Evolutionary conservation across 2,329 filamentous ascomycete species (phyloP).

Genomic region (Alternaria solani): DNA sequence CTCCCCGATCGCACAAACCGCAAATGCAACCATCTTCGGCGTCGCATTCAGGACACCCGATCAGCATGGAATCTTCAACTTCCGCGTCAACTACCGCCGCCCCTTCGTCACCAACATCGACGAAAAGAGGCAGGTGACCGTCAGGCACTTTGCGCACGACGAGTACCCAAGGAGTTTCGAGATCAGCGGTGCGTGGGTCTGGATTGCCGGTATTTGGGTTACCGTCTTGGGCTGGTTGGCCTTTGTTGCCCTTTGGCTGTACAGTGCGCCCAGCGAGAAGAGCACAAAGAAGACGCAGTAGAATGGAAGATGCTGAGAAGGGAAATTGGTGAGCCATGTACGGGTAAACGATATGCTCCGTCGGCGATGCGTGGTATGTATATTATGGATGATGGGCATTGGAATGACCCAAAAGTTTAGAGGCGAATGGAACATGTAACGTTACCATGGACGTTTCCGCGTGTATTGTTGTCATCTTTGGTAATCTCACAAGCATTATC

Average conservation of each 20-base stretch:
- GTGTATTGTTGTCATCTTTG: no score
- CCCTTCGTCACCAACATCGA: slow-evolving; percentile 89
- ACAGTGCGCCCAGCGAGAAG: slow-evolving; percentile 67
- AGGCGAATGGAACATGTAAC: slow-evolving; percentile 7
- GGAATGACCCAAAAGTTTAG: slow-evolving; percentile 18
- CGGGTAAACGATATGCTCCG: slow-evolving; percentile 10
- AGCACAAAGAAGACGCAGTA: slow-evolving; percentile 60
- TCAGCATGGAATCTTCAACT: slow-evolving; percentile 99
- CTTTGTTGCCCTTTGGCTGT: slow-evolving; percentile 91
- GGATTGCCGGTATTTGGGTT: slow-evolving; percentile 86
- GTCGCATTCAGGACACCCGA: slow-evolving; percentile 85
- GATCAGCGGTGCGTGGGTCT: slow-evolving; percentile 92
- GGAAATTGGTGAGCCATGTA: slow-evolving; percentile 6
- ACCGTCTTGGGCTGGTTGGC: slow-evolving; percentile 84
- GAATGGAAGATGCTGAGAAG: background rate
- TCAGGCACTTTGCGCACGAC: slow-evolving; percentile 95
- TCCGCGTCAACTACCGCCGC: slow-evolving; percentile 95
- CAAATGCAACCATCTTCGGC: slow-evolving; percentile 76
- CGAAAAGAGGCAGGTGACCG: slow-evolving; percentile 93
- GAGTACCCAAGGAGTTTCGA: slow-evolving; percentile 92
- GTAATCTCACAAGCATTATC: background rate
- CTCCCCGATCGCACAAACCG: slow-evolving; percentile 62
- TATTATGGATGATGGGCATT: slow-evolving; percentile 20
- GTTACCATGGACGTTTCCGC: background rate
- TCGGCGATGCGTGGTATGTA: slow-evolving; percentile 22